Base-by-base conservation (phyloP, 192 early-diverging fungal genomes). In the Geranomyces variabilis region DNA sequence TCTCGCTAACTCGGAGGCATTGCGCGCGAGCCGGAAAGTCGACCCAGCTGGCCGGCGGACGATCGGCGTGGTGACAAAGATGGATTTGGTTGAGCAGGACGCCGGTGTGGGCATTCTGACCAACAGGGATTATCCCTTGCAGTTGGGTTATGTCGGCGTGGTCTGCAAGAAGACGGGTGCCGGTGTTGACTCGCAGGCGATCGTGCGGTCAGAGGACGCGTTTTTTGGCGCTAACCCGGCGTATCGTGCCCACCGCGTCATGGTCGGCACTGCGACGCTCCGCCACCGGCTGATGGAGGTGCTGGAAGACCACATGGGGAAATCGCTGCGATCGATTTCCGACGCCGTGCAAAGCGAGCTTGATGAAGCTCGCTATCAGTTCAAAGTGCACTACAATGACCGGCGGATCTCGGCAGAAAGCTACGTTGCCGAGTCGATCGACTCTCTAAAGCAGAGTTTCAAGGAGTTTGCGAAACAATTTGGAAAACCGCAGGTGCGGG, bases 341-440 rank as follows among this genome's bases (percentile, higher is more conserved):
- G 92, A 95, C 63, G 91, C 93, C 0, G 97, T 99, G n/a, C 92
- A 97, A 68, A 83, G 74, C 69, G 96, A 99, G 73, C 84, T 99
- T 46, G 95, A 97, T 60, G 96, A 99, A 79, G 88, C 96, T 13
- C 87, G 90, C 15, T 99, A 99, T 77, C 94, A 97, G 83, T 96
- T 96, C 84, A 99, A 99, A 79, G 97, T 99, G 13, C 93, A 95
- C 56, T 99, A 97, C 86, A 97, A 97, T 68, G 97, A 99, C 79
- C 91, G 94, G 67, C 84, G 89, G 29, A 92, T 99, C 66, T 93
- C 93, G 22, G 90, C 97, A 45, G 96, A 99, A 80, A 93, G 92
- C 19, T 99, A 99, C 80, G 93, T 93, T 58, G 93, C 95, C 3
- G 97, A 99, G 61, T 89, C 91, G 14, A 92, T 99, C 70, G 97